Evolutionary conservation across 768 basidiomycete genomes (phyloP).

Genomic region (Mycena filopes): DNA sequence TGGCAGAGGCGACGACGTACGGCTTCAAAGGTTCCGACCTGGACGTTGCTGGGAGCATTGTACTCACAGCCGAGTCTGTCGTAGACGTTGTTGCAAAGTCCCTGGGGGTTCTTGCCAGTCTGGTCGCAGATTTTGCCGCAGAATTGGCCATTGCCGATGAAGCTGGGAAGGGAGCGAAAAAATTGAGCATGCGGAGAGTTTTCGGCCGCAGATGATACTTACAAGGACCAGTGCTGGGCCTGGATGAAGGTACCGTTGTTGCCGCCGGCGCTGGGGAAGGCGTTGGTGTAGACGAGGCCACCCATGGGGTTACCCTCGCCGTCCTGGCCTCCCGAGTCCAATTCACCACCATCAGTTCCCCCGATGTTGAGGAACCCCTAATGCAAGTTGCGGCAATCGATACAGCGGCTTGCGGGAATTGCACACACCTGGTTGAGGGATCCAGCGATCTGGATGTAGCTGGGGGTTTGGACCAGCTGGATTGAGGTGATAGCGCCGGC

Average conservation of each 20-base stretch:
- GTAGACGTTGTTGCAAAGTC: slow-evolving; percentile 50
- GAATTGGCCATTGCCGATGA: slow-evolving; percentile 60
- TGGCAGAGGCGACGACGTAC: neutral
- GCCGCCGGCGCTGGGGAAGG: slow-evolving; percentile 47
- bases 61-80: slow-evolving; percentile 66
- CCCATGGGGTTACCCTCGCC: slow-evolving; percentile 69
- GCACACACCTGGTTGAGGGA: slow-evolving; percentile 59
- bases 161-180: too few relatives aligned
- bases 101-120: slow-evolving; percentile 47
- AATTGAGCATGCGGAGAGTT: neutral
- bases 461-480: slow-evolving; percentile 63
- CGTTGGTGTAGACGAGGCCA: slow-evolving; percentile 60
- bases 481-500: slow-evolving; percentile 64
- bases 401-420: too few relatives aligned
- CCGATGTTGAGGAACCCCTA: slow-evolving; percentile 17
- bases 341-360: slow-evolving; percentile 58
- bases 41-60: slow-evolving; percentile 62
- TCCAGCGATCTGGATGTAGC: slow-evolving; percentile 67
- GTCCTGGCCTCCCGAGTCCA: slow-evolving; percentile 68
- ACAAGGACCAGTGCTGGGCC: slow-evolving; percentile 62
- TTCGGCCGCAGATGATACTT: slow-evolving; percentile 28
- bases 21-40: slow-evolving; percentile 55
- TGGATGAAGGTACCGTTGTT: slow-evolving; percentile 53
- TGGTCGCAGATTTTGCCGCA: slow-evolving; percentile 70
- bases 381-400: too few relatives aligned